These are phyloP conservation scores for Tetracladium setigerum DNA, from an alignment of 495 filamentous ascomycete species.

Conservation along the genomic window DNA sequence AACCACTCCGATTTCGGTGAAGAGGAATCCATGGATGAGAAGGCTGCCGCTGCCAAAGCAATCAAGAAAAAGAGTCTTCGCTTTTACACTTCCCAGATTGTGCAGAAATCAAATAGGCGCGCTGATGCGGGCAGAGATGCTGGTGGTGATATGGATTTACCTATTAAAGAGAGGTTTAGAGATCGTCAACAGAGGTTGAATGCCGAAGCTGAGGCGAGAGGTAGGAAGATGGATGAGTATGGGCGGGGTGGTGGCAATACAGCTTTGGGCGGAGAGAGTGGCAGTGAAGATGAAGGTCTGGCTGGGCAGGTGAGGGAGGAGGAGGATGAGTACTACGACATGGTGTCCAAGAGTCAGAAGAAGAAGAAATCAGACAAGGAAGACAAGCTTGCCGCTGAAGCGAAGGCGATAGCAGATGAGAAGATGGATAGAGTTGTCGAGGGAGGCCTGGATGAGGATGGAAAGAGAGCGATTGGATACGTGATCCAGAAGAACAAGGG, in stretches of 20 bases:
- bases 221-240: conserved; percentile 49
- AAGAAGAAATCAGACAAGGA: conserved; percentile 64
- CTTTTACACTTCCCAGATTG: conserved; percentile 95
- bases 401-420: conserved; percentile 37
- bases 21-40: conserved; percentile 39
- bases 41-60: conserved; percentile 68
- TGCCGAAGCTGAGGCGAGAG: conserved; percentile 76
- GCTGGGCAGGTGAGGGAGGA: conserved; percentile 35
- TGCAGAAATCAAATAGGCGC: conserved; percentile 84
- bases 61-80: conserved; percentile 78
- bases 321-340: conserved; percentile 79
- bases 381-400: conserved; percentile 33
- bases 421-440: conserved; percentile 43
- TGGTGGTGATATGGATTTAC: conserved; percentile 88
- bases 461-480: conserved; percentile 84
- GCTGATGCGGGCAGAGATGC: conserved; percentile 70
- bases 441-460: conserved; percentile 57
- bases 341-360: conserved; percentile 63
- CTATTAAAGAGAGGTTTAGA: conserved; percentile 76
- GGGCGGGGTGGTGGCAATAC: conserved; percentile 46
- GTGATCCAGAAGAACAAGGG: conserved; percentile 97
- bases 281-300: conserved; percentile 56
- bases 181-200: conserved; percentile 82
- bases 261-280: conserved; percentile 45
- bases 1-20: conserved; percentile 78